Conservation (phyloP, 2,329 filamentous ascomycete species). For the Chaetomiaceae sp. region DNA sequence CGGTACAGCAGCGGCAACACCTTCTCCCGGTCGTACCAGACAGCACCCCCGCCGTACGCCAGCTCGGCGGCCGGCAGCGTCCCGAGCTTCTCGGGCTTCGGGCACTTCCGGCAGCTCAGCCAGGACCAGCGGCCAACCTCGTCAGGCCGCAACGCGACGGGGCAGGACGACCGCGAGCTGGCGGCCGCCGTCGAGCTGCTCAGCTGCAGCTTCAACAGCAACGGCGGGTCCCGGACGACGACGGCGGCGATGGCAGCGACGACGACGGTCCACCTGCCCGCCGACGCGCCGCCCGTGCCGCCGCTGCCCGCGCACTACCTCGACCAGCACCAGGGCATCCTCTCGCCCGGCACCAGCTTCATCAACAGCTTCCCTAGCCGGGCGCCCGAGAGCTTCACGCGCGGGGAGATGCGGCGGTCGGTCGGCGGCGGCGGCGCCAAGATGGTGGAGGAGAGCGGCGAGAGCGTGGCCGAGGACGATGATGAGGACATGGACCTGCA, state of each 20-base stretch:
- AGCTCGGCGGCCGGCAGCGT: constrained; percentile 47
- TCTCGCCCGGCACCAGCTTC: constrained; percentile 57
- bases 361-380: constrained; percentile 56
- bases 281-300: constrained; percentile 80
- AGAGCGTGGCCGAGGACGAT: constrained; percentile 60
- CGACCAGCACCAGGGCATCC: constrained; percentile 54
- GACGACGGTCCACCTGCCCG: constrained; percentile 55
- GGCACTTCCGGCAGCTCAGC: constrained; percentile 66
- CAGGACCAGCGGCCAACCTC: constrained; percentile 72
- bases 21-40: constrained; percentile 77
- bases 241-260: no score
- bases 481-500: constrained; percentile 56
- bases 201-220: constrained; percentile 84
- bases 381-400: constrained; percentile 60
- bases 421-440: constrained; percentile 62
- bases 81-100: constrained; percentile 42
- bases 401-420: constrained; percentile 48
- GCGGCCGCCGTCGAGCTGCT: constrained; percentile 86
- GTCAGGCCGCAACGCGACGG: constrained; percentile 66
- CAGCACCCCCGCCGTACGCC: constrained; percentile 52
- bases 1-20: constrained; percentile 52
- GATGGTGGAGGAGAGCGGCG: constrained; percentile 60
- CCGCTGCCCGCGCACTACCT: constrained; percentile 77
- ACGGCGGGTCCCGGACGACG: constrained; percentile 57
- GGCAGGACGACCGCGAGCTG: constrained; percentile 79